Evolutionary conservation across 2,329 filamentous ascomycete genomes (phyloP), one percentile per base, ranked within the genome.

Genomic region (Nemania sp.): DNA sequence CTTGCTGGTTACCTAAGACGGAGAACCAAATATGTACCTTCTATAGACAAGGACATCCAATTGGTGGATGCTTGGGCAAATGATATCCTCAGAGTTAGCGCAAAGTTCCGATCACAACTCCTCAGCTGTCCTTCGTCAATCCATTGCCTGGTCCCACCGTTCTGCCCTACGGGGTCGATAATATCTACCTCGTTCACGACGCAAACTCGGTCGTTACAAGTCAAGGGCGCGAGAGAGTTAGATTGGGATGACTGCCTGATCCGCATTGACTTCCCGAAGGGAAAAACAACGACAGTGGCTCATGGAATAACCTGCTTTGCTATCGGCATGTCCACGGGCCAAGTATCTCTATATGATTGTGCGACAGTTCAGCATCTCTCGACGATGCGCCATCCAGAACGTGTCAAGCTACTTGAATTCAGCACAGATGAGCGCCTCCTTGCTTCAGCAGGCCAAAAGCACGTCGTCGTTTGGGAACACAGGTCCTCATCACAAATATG

Each of bases 161-260:
- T 77, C 39, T 76, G 73, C 52, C 75, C 75, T 9, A 59, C 66
- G 6, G 67, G 71, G 2, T 74, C 74, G 5, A 64, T 67, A 10
- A 72, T 76, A 40, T 67, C 65, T 5, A 69, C 50, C 15, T 66
- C 58, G 4, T 71, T 69, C 45, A 61, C 53, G 7, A 42, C 40
- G 35, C 61, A 53, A 45, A 52, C 50, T 40, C 61, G 58, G 34
- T 64, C 61, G 18, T 53, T 64, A 32, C 40, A 52, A 39, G 58
- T 64, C 3, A 51, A 40, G 29, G 61, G 61, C 18, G 37, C 25
- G 35, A 54, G 34, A 7, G 57, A 64, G 21, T 39, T 18, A 12
- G 49, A 58, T 51, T 77, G 74, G 75, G 73, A 75, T 58, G 74
- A 76, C 47, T 75, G 74, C 57, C 42, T 76, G 7, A 59, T 64